phyloP scores from a whole-genome alignment of 495 filamentous ascomycete genomes.

The Penicillium diatomitis region DNA sequence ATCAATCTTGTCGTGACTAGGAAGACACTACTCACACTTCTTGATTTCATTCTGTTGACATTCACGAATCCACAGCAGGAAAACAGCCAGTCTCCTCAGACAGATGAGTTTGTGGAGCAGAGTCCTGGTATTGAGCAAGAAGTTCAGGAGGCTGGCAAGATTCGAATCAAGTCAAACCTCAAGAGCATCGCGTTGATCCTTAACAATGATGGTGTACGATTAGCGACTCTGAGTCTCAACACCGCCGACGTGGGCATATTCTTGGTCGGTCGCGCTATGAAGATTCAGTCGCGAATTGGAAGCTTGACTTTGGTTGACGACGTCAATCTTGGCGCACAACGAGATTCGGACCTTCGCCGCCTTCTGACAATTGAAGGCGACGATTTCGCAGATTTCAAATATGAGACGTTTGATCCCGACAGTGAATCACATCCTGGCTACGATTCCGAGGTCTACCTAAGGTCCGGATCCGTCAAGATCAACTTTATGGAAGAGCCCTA shows the following conservation, averaged over 20 bases:
- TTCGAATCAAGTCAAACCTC: conserved; percentile 81
- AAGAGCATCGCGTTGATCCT: conserved; percentile 90
- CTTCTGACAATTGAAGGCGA: conserved; percentile 90
- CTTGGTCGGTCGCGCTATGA: conserved; percentile 73
- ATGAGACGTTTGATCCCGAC: conserved; percentile 83
- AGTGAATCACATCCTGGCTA: conserved; percentile 81
- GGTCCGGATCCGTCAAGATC: conserved; percentile 88
- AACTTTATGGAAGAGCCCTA: conserved; percentile 96
- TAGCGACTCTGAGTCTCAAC: conserved; percentile 86
- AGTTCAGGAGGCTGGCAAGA: conserved; percentile 42
- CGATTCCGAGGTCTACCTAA: conserved; percentile 78
- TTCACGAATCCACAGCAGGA: conserved; percentile 66
- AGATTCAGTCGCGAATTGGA: conserved; percentile 75
- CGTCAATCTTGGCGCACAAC: conserved; percentile 80
- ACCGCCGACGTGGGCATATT: conserved; percentile 87
- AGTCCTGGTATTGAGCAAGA: conserved; percentile 29
- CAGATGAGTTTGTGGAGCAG: conserved; percentile 40
- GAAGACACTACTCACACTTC: conserved; percentile 83
- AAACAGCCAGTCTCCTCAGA: conserved; percentile 19
- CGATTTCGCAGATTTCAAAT: conserved; percentile 94
- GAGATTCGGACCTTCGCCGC: conserved; percentile 71
- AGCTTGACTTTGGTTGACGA: conserved; percentile 86
- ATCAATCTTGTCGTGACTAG: conserved; percentile 93
- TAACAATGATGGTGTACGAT: conserved; percentile 95
- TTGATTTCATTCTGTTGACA: conserved; percentile 92